These are phyloP conservation scores for Ganoderma resinaceum DNA, from an alignment of 1,284 basidiomycete genomes.

Conservation along the genomic window DNA sequence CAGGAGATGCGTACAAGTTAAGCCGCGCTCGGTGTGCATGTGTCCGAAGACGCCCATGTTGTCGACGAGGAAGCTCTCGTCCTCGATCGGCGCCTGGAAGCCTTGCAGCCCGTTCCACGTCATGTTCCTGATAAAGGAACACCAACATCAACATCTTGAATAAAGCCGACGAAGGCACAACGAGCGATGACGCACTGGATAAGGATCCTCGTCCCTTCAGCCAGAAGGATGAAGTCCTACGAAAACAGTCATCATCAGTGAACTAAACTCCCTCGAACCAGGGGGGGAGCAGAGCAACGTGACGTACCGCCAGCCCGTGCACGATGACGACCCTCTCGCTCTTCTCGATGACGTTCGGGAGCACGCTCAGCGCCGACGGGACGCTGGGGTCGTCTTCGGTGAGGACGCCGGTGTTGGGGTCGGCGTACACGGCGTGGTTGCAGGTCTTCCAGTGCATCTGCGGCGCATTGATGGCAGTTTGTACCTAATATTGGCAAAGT, in stretches of 20 bases:
- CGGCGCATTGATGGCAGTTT: constrained; percentile 67
- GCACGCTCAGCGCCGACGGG: constrained; percentile 46
- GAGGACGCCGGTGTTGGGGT: constrained; percentile 40
- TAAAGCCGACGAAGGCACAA: background rate
- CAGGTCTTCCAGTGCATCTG: constrained; percentile 55
- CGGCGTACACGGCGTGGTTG: constrained; percentile 52
- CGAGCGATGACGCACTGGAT: constrained; percentile 51
- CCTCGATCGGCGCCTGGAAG: constrained; percentile 48
- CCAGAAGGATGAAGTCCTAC: constrained; percentile 57
- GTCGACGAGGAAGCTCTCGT: constrained; percentile 44
- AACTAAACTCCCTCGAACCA: background rate
- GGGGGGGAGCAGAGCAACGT: too few species aligned
- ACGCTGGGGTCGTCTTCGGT: constrained; percentile 43
- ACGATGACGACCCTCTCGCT: constrained; percentile 46
- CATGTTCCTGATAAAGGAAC: constrained; percentile 42
- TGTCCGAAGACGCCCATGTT: constrained; percentile 46
- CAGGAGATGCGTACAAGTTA: constrained; percentile 29
- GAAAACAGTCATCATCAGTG: background rate
- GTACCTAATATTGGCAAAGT: constrained; percentile 45
- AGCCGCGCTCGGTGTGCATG: constrained; percentile 44
- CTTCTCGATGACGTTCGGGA: constrained; percentile 49
- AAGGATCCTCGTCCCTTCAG: constrained; percentile 63
- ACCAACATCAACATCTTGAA: background rate
- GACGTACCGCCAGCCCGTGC: constrained; percentile 35
- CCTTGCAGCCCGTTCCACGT: constrained; percentile 49